These are phyloP conservation scores for Eucalyptus dawsonii DNA, from an alignment of 345 rosid genomes.

Conservation along the genomic window DNA sequence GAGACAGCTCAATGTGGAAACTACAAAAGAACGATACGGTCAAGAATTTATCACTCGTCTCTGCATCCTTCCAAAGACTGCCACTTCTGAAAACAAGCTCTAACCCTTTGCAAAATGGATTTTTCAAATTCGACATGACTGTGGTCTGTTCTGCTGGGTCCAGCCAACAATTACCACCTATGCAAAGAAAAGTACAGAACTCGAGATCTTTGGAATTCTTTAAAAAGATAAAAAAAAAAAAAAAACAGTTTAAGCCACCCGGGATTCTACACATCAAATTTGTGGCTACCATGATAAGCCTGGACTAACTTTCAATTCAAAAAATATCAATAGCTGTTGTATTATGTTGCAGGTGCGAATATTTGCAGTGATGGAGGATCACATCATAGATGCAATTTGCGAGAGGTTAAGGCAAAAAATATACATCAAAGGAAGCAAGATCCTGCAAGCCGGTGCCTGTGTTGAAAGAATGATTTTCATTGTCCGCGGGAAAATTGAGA, in stretches of 20 bases:
- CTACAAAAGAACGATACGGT: not conserved
- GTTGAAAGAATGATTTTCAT: constrained; percentile 78
- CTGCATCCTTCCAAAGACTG: not conserved
- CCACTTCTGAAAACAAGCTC: not conserved
- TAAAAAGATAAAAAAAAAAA: not conserved
- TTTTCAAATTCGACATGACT: not conserved
- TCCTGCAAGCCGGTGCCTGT: constrained; percentile 33
- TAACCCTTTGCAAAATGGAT: not conserved
- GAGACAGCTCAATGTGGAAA: not conserved
- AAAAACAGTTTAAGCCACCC: not conserved
- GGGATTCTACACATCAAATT: not conserved
- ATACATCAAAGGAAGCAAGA: constrained; percentile 48
- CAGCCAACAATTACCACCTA: not conserved
- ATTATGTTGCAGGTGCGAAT: constrained; percentile 50
- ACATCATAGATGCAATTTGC: constrained; percentile 58
- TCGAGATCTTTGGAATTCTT: not conserved
- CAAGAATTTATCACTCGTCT: not conserved
- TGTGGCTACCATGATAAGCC: not conserved
- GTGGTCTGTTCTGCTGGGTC: not conserved
- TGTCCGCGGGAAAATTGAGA: constrained; percentile 73
- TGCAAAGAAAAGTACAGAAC: not conserved
- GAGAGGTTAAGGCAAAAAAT: constrained; percentile 65
- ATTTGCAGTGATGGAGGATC: constrained; percentile 60
- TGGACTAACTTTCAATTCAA: not conserved
- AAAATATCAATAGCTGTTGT: not conserved